These are phyloP conservation scores for Neodidymelliopsis sp. DNA, from an alignment of 2,329 filamentous ascomycete genomes.

Conservation along the genomic window DNA sequence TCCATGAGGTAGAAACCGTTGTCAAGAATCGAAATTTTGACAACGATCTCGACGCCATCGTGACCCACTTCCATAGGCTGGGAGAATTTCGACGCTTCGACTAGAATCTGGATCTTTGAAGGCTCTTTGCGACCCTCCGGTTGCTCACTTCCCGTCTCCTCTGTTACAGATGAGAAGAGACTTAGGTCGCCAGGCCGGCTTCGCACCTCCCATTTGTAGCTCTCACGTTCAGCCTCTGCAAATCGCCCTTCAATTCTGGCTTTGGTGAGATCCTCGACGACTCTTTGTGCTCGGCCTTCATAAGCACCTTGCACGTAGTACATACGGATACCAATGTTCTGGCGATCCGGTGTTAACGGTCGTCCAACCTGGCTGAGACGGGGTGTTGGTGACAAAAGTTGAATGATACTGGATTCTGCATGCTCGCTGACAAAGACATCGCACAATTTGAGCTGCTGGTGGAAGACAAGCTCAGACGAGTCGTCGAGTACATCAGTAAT, in stretches of 20 bases:
- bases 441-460: slow-evolving; percentile 73
- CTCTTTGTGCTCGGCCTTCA: slow-evolving; percentile 77
- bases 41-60: slow-evolving; percentile 72
- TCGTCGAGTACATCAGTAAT: slow-evolving; percentile 43
- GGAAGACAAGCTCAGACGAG: slow-evolving; percentile 72
- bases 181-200: slow-evolving; percentile 65
- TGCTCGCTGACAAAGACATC: slow-evolving; percentile 76
- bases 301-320: slow-evolving; percentile 78
- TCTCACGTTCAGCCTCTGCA: slow-evolving; percentile 81
- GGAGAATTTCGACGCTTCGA: slow-evolving; percentile 73
- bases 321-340: slow-evolving; percentile 45
- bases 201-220: slow-evolving; percentile 80
- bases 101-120: slow-evolving; percentile 73
- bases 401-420: slow-evolving; percentile 67
- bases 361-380: slow-evolving; percentile 35
- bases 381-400: slow-evolving; percentile 67
- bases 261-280: slow-evolving; percentile 85
- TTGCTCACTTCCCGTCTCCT: slow-evolving; percentile 70
- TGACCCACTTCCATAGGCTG: slow-evolving; percentile 57
- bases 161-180: slow-evolving; percentile 72
- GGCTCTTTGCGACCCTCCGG: slow-evolving; percentile 71
- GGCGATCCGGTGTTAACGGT: slow-evolving; percentile 43
- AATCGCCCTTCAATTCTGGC: slow-evolving; percentile 87
- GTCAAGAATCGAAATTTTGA: slow-evolving; percentile 65
- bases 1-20: slow-evolving; percentile 66